These are phyloP conservation scores for Macrolepiota fuliginosa DNA, from an alignment of 768 basidiomycete species.

Conservation along the genomic window DNA sequence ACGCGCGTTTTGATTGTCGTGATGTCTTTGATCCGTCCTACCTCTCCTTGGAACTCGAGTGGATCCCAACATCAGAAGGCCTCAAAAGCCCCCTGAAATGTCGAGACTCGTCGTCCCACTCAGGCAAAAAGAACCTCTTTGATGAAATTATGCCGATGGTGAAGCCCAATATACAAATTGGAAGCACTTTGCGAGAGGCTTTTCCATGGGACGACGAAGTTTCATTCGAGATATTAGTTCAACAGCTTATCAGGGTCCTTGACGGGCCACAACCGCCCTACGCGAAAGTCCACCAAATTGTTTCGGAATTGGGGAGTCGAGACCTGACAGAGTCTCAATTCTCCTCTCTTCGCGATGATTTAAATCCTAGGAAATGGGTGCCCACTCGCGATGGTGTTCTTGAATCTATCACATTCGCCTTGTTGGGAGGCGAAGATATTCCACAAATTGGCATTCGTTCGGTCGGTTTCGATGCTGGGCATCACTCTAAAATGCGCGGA, in stretches of 20 bases:
- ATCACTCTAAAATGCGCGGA: slow-evolving; percentile 12
- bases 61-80: slow-evolving; percentile 39
- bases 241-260: slow-evolving; percentile 31
- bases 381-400: slow-evolving; percentile 24
- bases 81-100: slow-evolving; percentile 28
- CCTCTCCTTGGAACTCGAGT: slow-evolving; percentile 17
- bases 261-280: slow-evolving; percentile 9
- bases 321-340: slow-evolving; percentile 18
- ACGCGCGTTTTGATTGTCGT: not conserved
- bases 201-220: slow-evolving; percentile 41
- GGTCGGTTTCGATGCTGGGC: slow-evolving; percentile 18
- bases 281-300: slow-evolving; percentile 20
- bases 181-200: slow-evolving; percentile 25
- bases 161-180: slow-evolving; percentile 21
- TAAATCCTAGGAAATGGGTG: slow-evolving; percentile 29
- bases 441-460: slow-evolving; percentile 26
- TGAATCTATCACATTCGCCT: slow-evolving; percentile 19
- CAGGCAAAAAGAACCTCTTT: slow-evolving; percentile 27
- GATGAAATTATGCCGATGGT: slow-evolving; percentile 37
- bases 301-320: slow-evolving; percentile 29
- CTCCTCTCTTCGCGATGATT: slow-evolving; percentile 14
- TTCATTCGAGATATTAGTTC: slow-evolving; percentile 23
- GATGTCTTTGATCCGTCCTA: not conserved
- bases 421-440: slow-evolving; percentile 19
- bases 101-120: slow-evolving; percentile 21